Percentiles rank a stretch among this genome's conserved stretches.
Conservation (phyloP, 805 yeast genomes). For the Cyberlindnera euphorbiiphila region DNA sequence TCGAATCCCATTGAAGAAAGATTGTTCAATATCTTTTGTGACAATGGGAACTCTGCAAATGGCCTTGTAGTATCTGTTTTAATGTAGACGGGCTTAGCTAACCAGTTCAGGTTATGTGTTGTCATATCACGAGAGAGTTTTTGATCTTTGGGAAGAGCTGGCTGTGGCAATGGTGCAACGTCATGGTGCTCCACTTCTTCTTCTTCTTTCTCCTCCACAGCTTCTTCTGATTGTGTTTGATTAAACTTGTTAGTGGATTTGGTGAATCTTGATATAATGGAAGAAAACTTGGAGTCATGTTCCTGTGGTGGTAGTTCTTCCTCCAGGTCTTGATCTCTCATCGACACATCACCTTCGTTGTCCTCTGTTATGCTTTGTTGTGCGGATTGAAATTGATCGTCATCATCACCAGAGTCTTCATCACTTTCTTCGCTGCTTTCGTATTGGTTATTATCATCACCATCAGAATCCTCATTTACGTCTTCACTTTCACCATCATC, state of each 20-base stretch:
- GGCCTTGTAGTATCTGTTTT: conserved; percentile 43
- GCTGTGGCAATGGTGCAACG: conserved; percentile 83
- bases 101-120: conserved; percentile 56
- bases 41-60: conserved; percentile 45
- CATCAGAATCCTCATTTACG: conserved; percentile 14
- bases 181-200: conserved; percentile 34
- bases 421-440: conserved; percentile 8
- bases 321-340: conserved; percentile 13
- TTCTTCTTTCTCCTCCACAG: conserved; percentile 25
- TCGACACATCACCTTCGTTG: conserved; percentile 13
- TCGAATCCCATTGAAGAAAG: conserved; percentile 43
- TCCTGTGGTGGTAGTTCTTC: conserved; percentile 19
- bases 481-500: conserved; percentile 22
- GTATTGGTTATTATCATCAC: conserved; percentile 18
- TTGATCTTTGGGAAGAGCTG: conserved; percentile 56
- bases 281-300: conserved; percentile 40
- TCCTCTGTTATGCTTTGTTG: conserved; percentile 3
- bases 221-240: conserved; percentile 23
- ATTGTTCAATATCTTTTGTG: conserved; percentile 42
- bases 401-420: conserved; percentile 16
- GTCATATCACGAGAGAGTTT: conserved; percentile 33
- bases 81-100: conserved; percentile 58
- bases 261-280: conserved; percentile 51
- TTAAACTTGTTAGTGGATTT: conserved; percentile 32
- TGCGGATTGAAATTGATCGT: conserved; percentile 11